Evolutionary conservation across 352 stramenopile species (phyloP).

Genomic region (Pythium dissotocum): DNA sequence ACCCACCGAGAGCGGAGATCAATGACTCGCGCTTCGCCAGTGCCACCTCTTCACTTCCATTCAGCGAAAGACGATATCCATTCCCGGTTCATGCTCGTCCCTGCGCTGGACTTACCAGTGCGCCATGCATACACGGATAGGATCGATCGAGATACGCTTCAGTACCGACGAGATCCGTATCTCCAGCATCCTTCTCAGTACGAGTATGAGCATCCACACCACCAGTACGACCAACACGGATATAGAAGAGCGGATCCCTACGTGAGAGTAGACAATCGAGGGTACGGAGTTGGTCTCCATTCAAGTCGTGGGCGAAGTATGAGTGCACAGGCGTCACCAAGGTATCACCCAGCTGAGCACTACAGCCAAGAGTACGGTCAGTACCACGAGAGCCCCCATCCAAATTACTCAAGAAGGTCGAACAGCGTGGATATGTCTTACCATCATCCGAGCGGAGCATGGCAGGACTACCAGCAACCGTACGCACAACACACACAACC

Average conservation of each 20-base stretch:
- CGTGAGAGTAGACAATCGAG: constrained; percentile 9
- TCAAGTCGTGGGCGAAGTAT: constrained; percentile 13
- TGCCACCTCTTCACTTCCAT: constrained; percentile 28
- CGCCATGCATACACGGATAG: constrained; percentile 42
- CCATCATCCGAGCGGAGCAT: constrained; percentile 7
- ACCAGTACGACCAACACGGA: constrained; percentile 3
- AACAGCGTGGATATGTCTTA: constrained; percentile 12
- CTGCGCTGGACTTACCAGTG: constrained; percentile 11
- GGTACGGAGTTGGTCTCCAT: constrained; percentile 2
- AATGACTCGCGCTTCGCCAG: constrained; percentile 1
- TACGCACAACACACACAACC: not conserved
- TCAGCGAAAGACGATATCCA: constrained; percentile 38
- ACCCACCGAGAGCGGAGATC: constrained; percentile 29
- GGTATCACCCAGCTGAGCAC: not conserved
- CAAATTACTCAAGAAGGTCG: not conserved
- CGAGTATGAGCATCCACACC: constrained; percentile 1
- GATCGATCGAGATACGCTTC: constrained; percentile 29
- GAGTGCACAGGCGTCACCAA: constrained; percentile 7
- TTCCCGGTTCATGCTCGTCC: constrained; percentile 22
- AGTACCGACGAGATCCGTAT: constrained; percentile 22
- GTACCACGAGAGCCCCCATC: constrained; percentile 7
- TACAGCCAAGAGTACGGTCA: constrained; percentile 8
- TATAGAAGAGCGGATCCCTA: not conserved
- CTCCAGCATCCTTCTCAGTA: not conserved
- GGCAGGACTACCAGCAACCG: constrained; percentile 11